Base-by-base conservation (phyloP, 192 early-diverging fungal species). In the Pilobolus umbonatus region DNA sequence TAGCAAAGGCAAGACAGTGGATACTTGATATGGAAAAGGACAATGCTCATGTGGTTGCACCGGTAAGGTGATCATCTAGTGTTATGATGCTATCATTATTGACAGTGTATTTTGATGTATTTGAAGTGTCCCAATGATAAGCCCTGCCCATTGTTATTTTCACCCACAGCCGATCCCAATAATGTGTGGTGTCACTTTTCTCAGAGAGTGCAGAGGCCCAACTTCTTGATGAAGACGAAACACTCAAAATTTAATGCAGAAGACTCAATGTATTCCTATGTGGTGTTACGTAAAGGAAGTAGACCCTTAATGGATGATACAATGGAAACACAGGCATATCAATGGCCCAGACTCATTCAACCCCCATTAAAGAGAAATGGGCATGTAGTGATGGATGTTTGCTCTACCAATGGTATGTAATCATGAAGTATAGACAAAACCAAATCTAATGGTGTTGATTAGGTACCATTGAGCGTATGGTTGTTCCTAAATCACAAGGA, bases 101-200 rank as follows among this genome's bases (percentile, higher is more conserved):
- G 29, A 32, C 8, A 51, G 32, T 32, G 15, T 30, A 12, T 15
- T 30, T 1, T 12, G 6, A 51, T 39, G 12, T 36, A 38, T 40
- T 1, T 22, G 14, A 69, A 86, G 65, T 86, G 89, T 55, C 83
- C 89, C 5, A 89, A 92, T 54, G 87, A 91, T 38, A 73, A 74
- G 2, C 57, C 75, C 0, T 92, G 91, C 47, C 93, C 93, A 1
- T 64, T 92, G 31, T 51, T 74, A 24, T 64, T 62, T n/a, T 80
- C 78, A 1, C 57, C 72, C 15, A 56, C 62, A 0, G 57, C 62
- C 3, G 36, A 58, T 9, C 68, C 64, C 3, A 63, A 73, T 29
- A 58, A 71, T n/a, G 60, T 71, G 45, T 93, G 89, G 89, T 86
- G 89, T 34, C 88, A 92, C 51, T 93, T 90, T 60, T 90, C 88